A percentile compares a stretch with the other conserved stretches of the same genome.
phyloP scores from a whole-genome alignment of 2,329 filamentous ascomycete species.

The Trichoderma brevicompactum region DNA sequence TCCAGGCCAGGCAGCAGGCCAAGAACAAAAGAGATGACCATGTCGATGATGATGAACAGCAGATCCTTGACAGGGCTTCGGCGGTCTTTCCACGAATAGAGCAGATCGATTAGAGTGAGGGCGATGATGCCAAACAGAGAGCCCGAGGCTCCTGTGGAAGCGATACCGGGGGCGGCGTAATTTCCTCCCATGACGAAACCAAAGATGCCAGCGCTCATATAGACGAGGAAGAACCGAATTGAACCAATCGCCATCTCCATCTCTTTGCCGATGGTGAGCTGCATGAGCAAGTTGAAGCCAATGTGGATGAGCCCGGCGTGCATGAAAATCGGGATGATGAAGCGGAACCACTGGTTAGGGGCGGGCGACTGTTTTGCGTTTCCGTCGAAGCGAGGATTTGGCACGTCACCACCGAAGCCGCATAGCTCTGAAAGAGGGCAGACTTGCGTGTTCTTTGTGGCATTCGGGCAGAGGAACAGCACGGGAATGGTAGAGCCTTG shows the following conservation, averaged over 20 bases:
- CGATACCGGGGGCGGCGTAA: slow-evolving; percentile 79
- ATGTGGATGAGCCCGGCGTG: slow-evolving; percentile 95
- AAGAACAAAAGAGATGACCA: slow-evolving; percentile 87
- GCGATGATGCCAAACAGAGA: slow-evolving; percentile 91
- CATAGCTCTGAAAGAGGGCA: slow-evolving; percentile 83
- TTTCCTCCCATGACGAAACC: slow-evolving; percentile 95
- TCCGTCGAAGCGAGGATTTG: slow-evolving; percentile 65
- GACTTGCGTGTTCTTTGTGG: slow-evolving; percentile 62
- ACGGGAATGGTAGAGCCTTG: slow-evolving; percentile 56
- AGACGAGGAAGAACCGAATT: slow-evolving; percentile 86
- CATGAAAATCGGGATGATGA: slow-evolving; percentile 94
- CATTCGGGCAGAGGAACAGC: slow-evolving; percentile 80
- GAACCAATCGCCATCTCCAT: slow-evolving; percentile 91
- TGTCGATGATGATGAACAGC: slow-evolving; percentile 83
- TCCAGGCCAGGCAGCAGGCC: slow-evolving; percentile 90
- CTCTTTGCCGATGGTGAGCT: slow-evolving; percentile 86
- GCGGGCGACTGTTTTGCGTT: slow-evolving; percentile 56
- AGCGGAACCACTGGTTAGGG: slow-evolving; percentile 96
- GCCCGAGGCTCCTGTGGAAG: slow-evolving; percentile 88
- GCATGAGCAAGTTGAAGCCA: slow-evolving; percentile 90
- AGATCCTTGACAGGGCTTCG: slow-evolving; percentile 78
- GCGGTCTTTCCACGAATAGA: slow-evolving; percentile 90
- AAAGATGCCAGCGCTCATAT: slow-evolving; percentile 90
- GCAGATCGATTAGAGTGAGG: slow-evolving; percentile 81
- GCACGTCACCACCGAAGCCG: slow-evolving; percentile 74